Evolutionary conservation across 1,284 basidiomycete genomes (phyloP).

Genomic region (Rhodotorula glutinis): DNA sequence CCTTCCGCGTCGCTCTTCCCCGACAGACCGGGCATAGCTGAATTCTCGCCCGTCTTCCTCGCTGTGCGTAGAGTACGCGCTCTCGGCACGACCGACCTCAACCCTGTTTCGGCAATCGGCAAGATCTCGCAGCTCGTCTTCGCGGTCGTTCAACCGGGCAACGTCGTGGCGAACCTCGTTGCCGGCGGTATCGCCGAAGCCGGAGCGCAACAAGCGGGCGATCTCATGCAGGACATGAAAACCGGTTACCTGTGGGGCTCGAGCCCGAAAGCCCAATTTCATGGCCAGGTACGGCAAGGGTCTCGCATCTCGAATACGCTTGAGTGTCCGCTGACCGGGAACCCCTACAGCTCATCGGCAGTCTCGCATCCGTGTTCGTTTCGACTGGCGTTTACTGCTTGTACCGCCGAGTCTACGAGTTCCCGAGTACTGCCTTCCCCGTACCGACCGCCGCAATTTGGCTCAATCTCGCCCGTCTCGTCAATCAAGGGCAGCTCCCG

Average conservation of each 20-base stretch:
- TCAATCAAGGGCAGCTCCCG: slow-evolving; percentile 76
- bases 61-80: slow-evolving; percentile 66
- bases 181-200: slow-evolving; percentile 95
- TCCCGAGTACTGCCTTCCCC: slow-evolving; percentile 78
- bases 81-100: slow-evolving; percentile 87
- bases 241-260: slow-evolving; percentile 76
- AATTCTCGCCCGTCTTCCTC: slow-evolving; percentile 3
- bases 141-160: slow-evolving; percentile 84
- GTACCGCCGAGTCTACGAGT: slow-evolving; percentile 76
- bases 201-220: slow-evolving; percentile 93
- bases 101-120: slow-evolving; percentile 82
- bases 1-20: slow-evolving; percentile 3
- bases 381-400: slow-evolving; percentile 82
- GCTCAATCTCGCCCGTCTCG: slow-evolving; percentile 81
- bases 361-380: slow-evolving; percentile 78
- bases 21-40: no score
- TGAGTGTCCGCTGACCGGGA: no score
- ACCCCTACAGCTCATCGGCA: slow-evolving; percentile 76
- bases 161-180: slow-evolving; percentile 85
- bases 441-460: slow-evolving; percentile 82
- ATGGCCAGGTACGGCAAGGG: slow-evolving; percentile 46
- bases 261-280: slow-evolving; percentile 48
- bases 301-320: no score
- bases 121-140: slow-evolving; percentile 94
- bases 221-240: slow-evolving; percentile 98